A percentile compares a stretch with the other conserved stretches of the same genome.
These are phyloP conservation scores for Thalassiosira hispida DNA, from an alignment of 352 stramenopile genomes.

Conservation along the genomic window DNA sequence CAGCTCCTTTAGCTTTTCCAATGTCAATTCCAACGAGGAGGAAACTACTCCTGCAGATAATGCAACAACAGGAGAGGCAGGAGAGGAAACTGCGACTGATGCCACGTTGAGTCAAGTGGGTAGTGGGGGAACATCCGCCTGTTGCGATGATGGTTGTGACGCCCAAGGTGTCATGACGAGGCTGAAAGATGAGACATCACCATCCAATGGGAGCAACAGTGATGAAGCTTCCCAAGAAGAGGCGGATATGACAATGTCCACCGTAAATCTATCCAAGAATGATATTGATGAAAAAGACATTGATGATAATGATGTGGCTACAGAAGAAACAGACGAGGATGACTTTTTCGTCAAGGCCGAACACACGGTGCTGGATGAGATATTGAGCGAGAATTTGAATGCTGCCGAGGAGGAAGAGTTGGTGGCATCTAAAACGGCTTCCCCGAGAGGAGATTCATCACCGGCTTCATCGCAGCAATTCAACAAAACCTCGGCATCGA, in stretches of 20 bases:
- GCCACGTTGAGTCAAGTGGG: no score
- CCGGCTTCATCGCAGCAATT: neutral
- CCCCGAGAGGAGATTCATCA: neutral
- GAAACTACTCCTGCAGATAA: neutral
- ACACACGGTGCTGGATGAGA: conserved; percentile 42
- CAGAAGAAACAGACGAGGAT: conserved; percentile 5
- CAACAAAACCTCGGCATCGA: neutral
- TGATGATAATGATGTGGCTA: conserved; percentile 6
- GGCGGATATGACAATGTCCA: no score
- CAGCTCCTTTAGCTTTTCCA: neutral
- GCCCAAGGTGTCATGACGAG: no score
- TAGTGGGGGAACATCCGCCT: no score
- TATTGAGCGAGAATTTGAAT: conserved; percentile 23
- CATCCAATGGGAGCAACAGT: no score
- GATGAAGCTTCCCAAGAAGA: neutral
- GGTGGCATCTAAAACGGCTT: neutral
- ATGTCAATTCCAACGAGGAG: neutral
- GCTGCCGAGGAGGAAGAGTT: neutral
- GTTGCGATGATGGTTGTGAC: no score
- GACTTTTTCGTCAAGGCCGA: conserved; percentile 46
- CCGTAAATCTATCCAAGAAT: no score
- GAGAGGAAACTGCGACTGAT: neutral
- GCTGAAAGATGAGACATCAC: no score
- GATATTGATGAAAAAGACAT: neutral
- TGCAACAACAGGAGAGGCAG: neutral